phyloP scores from a whole-genome alignment of 164 flowering plant genomes.

The Sedum album region DNA sequence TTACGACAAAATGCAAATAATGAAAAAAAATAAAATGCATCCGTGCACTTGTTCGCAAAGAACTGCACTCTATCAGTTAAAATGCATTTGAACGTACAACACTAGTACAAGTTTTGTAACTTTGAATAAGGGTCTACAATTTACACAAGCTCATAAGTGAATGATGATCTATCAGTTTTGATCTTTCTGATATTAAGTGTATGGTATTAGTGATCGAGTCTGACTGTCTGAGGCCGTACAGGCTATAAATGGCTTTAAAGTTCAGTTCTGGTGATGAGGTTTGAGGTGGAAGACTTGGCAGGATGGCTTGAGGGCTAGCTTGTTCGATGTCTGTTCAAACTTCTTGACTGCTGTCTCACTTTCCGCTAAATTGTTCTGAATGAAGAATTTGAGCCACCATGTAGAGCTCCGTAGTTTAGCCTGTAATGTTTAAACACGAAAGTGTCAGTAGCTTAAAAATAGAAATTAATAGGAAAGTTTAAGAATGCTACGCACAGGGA shows the following conservation, averaged over 20 bases:
- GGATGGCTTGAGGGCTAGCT: neutral
- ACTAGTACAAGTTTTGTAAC: too few relatives aligned
- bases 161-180: neutral
- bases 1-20: too few relatives aligned
- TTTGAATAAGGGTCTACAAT: too few relatives aligned
- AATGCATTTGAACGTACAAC: too few relatives aligned
- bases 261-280: neutral
- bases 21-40: too few relatives aligned
- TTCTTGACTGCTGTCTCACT: neutral
- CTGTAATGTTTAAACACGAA: neutral
- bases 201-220: neutral
- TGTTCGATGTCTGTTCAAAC: constrained; percentile 1
- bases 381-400: constrained; percentile 5
- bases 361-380: neutral
- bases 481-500: neutral
- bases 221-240: neutral
- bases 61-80: too few relatives aligned
- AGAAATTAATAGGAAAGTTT: neutral
- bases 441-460: neutral
- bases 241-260: neutral
- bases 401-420: constrained; percentile 2
- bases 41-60: too few relatives aligned
- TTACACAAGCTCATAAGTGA: neutral
- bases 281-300: constrained; percentile 6
- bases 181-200: neutral